Conservation (phyloP, 176 grass and related monocot genomes). For the Ensete ventricosum region DNA sequence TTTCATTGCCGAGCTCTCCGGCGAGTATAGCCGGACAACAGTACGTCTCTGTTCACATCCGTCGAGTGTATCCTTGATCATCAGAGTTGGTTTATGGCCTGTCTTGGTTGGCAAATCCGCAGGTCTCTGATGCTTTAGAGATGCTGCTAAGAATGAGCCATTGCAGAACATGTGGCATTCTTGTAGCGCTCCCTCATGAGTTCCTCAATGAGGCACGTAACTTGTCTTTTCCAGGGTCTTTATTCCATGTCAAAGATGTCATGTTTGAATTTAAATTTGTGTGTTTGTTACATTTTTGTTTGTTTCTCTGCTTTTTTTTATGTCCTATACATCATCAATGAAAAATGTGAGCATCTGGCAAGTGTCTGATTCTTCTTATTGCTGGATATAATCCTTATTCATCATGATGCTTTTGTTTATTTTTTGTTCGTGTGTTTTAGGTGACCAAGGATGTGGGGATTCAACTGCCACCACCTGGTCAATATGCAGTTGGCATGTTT, state of each 20-base stretch:
- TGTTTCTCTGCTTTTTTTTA: neutral
- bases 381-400: neutral
- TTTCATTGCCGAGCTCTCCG: conserved; percentile 87
- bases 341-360: neutral
- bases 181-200: conserved; percentile 77
- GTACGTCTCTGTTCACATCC: conserved; percentile 32
- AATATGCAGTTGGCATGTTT: conserved; percentile 88
- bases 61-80: neutral
- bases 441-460: conserved; percentile 73
- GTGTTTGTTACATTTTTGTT: neutral
- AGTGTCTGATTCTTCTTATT: too few species aligned
- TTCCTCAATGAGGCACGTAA: conserved; percentile 57
- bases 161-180: conserved; percentile 80
- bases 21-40: conserved; percentile 52
- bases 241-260: neutral
- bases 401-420: neutral
- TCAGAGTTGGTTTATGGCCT: neutral
- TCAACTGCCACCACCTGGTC: conserved; percentile 49
- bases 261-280: neutral
- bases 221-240: neutral
- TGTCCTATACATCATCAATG: neutral
- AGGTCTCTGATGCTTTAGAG: conserved; percentile 79
- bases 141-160: conserved; percentile 97
- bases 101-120: neutral
- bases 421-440: conserved; percentile 28